A percentile compares a stretch with the other conserved stretches of the same genome.
These are phyloP conservation scores for Neopestalotiopsis sp. DNA, from an alignment of 2,329 filamentous ascomycete species.

Conservation along the genomic window DNA sequence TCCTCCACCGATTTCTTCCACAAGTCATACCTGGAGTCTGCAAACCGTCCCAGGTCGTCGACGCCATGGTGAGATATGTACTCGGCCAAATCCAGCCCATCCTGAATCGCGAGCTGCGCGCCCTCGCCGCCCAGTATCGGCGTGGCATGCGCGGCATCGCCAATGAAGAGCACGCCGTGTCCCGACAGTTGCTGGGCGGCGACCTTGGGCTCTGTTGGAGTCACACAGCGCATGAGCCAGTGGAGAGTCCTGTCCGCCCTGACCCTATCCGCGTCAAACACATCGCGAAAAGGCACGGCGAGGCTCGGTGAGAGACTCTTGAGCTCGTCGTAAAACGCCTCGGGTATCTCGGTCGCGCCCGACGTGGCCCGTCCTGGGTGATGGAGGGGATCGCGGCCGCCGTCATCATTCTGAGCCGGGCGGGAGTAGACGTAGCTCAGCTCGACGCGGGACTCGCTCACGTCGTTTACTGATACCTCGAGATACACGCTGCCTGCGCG, in stretches of 20 bases:
- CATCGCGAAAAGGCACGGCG: slow-evolving; percentile 4
- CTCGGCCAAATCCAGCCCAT: slow-evolving; percentile 9
- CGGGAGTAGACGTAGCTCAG: slow-evolving; percentile 18
- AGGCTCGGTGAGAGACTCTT: neutral
- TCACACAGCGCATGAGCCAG: slow-evolving; percentile 17
- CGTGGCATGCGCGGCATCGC: neutral
- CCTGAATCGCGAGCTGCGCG: neutral
- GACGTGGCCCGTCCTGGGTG: slow-evolving; percentile 3
- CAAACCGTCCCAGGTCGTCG: neutral
- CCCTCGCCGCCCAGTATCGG: neutral
- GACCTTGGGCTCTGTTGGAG: neutral
- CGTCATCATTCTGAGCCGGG: neutral
- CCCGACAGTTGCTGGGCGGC: neutral
- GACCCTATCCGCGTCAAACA: slow-evolving; percentile 17
- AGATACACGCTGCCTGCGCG: slow-evolving; percentile 11
- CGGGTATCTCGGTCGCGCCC: slow-evolving; percentile 8
- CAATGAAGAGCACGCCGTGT: neutral
- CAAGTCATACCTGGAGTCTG: neutral
- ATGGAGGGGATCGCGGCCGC: slow-evolving; percentile 10
- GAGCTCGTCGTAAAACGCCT: slow-evolving; percentile 19
- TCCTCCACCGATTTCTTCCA: slow-evolving; percentile 4
- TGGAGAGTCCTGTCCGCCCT: slow-evolving; percentile 8
- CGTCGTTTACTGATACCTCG: slow-evolving; percentile 13
- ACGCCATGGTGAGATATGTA: slow-evolving; percentile 4
- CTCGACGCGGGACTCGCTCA: neutral